Evolutionary conservation across 2,329 filamentous ascomycete species (phyloP), one percentile per base, ranked within the genome.

Genomic region (Aspergillus brunneoviolaceus): DNA sequence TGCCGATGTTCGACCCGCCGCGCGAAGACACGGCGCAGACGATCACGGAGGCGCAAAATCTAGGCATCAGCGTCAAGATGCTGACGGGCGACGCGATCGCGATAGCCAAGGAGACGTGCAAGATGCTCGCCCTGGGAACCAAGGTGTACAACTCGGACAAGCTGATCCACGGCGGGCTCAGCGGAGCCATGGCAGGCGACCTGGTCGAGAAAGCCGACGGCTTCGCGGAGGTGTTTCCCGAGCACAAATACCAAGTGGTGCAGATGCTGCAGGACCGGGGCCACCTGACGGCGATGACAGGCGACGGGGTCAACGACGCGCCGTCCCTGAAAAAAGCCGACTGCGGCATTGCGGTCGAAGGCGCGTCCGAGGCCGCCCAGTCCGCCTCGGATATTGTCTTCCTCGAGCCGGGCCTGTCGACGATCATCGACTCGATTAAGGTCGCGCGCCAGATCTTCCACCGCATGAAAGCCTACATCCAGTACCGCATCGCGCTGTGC

Each of bases 61-160:
- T 91, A 52, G 89, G 89, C 77, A 88, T 92, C 29, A 87, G 86
- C 62, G 89, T 92, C 63, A 91, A 91, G 82, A 91, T 91, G 89
- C 81, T 91, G 73, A 92, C 89, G 73, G 89, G 89, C 81, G 89
- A 91, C 74, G 89, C 89, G 60, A 88, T 91, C 69, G 89, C 89
- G 64, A 92, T 91, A 68, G 89, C 89, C 53, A 91, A 91, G 78
- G 89, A 92, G 78, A 91, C 89, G 61, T 91, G 89, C 83, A 90
- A 90, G 78, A 91, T 91, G 87, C 82, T 91, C 68, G 87, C 88
- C 61, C 83, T 91, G 57, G 89, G 89, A 60, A 91, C 89, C 66
- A 91, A 91, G 80, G 89, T 92, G 62, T 91, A 91, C 80, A 91
- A 91, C 80, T 91, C 89, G 48, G 87, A 89, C 68, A 89, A 88